Evolutionary conservation across 306 rosid genomes (phyloP), one percentile per base, ranked within the genome.

Genomic region (Pterocarpus santalinus): DNA sequence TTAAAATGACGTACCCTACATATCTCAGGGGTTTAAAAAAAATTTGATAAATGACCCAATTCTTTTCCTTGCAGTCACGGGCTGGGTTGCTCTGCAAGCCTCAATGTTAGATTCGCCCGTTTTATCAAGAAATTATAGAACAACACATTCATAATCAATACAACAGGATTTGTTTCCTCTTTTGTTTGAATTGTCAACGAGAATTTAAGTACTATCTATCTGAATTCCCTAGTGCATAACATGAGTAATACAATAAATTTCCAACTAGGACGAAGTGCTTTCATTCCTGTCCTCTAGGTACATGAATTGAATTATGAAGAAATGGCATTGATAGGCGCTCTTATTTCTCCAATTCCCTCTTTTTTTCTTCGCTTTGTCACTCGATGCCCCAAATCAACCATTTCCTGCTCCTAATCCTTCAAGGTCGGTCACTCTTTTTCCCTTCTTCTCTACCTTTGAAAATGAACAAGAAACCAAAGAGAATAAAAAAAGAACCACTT

Each of bases 371-470:
- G 32, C 22, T 53, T 46, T 22, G 5, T 65, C 75, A 2, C 63
- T 34, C 72, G 44, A 79, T 68, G 72, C 81, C 5, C 63, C 55
- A 52, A 69, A 78, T 58, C 28, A 36, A 64, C 64, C 56, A 62
- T 89, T 65, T 82, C 83, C n/a, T 86, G 93, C 86, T 87, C 82
- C 35, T 83, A 43, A 17, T 73, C 88, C 7, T 68, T 17, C 34
- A 87, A 85, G 92, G 97, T 91, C 82, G 92, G 97, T 93, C 69
- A 65, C 15, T 65, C 5, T 1, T 9, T 33, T 4, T 39, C 55
- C 2, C 22, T 32, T 22, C 16, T 69, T 38, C 38, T 22, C 1
- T 22, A 22, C 28, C 28, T 22, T 41, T 41, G 7, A 5, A 41
- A 41, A 41, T 9, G 7, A 41, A 5, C 1, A 43, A 43, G 10